phyloP scores from a whole-genome alignment of 2,329 filamentous ascomycete species.

The Zasmidium angulare region DNA sequence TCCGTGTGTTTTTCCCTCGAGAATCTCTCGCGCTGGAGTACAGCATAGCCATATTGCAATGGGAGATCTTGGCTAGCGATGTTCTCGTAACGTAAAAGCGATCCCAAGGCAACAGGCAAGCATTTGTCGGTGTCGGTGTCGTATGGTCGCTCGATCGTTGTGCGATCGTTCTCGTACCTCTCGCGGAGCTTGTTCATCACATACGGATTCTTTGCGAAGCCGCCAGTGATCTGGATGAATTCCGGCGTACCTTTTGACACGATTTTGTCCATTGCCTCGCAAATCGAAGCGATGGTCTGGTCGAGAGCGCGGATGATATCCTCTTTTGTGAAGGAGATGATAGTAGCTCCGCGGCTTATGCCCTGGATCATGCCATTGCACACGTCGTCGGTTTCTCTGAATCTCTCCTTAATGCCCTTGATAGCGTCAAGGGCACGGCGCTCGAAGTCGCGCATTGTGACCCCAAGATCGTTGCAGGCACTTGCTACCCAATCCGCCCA shows the following conservation, averaged over 20 bases:
- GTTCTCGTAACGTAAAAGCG: conserved; percentile 10
- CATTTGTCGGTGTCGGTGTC: background rate
- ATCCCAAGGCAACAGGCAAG: conserved; percentile 12
- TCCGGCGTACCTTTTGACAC: background rate
- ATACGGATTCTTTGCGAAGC: conserved; percentile 12
- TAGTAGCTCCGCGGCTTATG: background rate
- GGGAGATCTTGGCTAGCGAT: conserved; percentile 9
- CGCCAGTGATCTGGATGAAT: conserved; percentile 13
- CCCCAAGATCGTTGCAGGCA: background rate
- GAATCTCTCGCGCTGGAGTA: conserved; percentile 9
- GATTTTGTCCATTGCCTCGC: conserved; percentile 1
- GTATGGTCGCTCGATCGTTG: conserved; percentile 3
- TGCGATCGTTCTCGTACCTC: conserved; percentile 5
- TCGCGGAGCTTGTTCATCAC: conserved; percentile 7
- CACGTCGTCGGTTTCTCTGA: background rate
- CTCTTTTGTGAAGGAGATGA: background rate
- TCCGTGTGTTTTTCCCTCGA: conserved; percentile 8
- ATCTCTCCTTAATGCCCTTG: conserved; percentile 9
- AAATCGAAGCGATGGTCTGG: conserved; percentile 1
- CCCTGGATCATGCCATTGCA: background rate
- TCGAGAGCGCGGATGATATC: conserved; percentile 13
- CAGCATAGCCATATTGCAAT: conserved; percentile 8
- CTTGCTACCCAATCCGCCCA: background rate
- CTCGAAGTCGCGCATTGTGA: conserved; percentile 9
- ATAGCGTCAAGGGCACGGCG: conserved; percentile 4